Evolutionary conservation across 1,284 basidiomycete genomes (phyloP), one percentile per base, ranked within the genome.

Genomic region (Taiwanofungus camphoratus): DNA sequence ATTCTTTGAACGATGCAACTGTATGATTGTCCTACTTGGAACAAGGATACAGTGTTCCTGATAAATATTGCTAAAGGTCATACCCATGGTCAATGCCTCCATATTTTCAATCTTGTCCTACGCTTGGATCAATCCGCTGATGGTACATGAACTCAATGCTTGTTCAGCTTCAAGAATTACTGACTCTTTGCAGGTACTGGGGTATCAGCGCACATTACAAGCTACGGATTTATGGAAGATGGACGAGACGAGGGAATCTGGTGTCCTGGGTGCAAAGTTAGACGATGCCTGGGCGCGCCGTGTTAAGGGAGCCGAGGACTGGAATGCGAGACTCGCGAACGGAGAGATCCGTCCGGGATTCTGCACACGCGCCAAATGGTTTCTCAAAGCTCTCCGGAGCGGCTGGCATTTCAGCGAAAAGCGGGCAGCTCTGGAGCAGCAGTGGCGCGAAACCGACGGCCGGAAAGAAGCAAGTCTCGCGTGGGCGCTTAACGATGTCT

Each of bases 221-320:
- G 82, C 81, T 0, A 76, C 82, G 0, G 84, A 87, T 58, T 61
- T 86, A n/a, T 85, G 81, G 79, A 78, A 77, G 57, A 67, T 87
- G 59, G 79, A 82, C 52, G 59, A 67, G 1, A 62, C 69, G 7
- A 71, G 77, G 21, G 68, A 77, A 50, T 61, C 79, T 7, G 73
- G 69, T 0, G 50, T 55, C 15, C 67, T 87, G 22, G 74, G 79
- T 3, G 59, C 62, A 5, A 66, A 67, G 45, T 68, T 76, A 16
- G 74, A 74, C 48, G 65, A 57, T n/a, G 66, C 70, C 20, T 82
- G 76, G 76, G 62, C 55, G 2, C 59, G 60, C 13, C 66, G 78
- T 39, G 65, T 69, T 15, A 35, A 60, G 15, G 66, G 62, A 3
- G 79, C 79, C 1, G 61, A 73, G 4, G 66, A 70, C 7, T 82